Conservation (phyloP, 805 yeast genomes). For the Nakazawaea anatomiae region DNA sequence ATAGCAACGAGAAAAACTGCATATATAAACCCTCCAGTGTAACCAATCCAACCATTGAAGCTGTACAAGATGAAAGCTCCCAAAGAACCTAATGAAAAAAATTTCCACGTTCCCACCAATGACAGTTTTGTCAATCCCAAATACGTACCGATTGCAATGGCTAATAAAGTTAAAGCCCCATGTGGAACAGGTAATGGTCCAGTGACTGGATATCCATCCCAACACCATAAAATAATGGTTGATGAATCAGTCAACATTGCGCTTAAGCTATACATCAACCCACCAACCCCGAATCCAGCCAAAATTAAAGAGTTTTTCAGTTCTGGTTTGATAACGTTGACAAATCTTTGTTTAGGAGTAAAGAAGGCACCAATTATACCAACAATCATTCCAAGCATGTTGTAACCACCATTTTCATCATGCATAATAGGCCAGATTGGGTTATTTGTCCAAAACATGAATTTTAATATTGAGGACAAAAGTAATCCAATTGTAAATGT, state of each 20-base stretch:
- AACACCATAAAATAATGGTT: slow-evolving; percentile 86
- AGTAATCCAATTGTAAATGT: slow-evolving; percentile 70
- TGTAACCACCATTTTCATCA: slow-evolving; percentile 79
- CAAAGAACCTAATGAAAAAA: slow-evolving; percentile 14
- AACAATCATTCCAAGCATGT: slow-evolving; percentile 56
- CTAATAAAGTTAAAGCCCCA: slow-evolving; percentile 59
- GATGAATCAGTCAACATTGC: slow-evolving; percentile 81
- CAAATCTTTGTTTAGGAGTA: slow-evolving; percentile 36
- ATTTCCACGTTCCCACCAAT: not conserved
- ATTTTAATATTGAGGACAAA: slow-evolving; percentile 68
- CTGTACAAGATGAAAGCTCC: slow-evolving; percentile 47
- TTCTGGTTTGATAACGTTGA: slow-evolving; percentile 1
- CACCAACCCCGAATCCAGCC: slow-evolving; percentile 70
- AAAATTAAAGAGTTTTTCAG: slow-evolving; percentile 37
- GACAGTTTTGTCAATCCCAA: slow-evolving; percentile 26
- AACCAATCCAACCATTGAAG: slow-evolving; percentile 67
- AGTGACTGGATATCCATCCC: slow-evolving; percentile 88
- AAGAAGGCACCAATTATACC: slow-evolving; percentile 63
- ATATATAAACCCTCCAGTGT: slow-evolving; percentile 61
- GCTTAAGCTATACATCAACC: slow-evolving; percentile 62
- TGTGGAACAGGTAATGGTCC: slow-evolving; percentile 89
- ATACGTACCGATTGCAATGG: slow-evolving; percentile 53
- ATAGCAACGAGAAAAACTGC: slow-evolving; percentile 58
- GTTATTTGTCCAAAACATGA: slow-evolving; percentile 74
- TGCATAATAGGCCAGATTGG: slow-evolving; percentile 97